These are phyloP conservation scores for Limonomyces culmigenus DNA, from an alignment of 1,284 basidiomycete genomes.

Conservation along the genomic window DNA sequence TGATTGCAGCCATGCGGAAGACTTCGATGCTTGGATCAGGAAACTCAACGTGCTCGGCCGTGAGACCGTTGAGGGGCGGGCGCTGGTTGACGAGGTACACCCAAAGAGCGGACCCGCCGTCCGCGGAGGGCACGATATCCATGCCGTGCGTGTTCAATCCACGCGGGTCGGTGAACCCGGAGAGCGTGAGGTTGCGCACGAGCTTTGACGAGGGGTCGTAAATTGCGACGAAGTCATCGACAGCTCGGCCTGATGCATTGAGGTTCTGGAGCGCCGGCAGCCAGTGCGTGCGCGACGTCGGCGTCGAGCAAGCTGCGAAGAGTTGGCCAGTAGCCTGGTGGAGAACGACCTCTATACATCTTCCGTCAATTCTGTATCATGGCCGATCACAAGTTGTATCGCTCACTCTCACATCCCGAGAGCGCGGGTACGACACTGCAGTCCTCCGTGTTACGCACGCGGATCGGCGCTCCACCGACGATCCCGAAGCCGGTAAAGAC, in stretches of 20 bases:
- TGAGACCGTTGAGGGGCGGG: constrained; percentile 18
- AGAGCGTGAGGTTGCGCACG: constrained; percentile 28
- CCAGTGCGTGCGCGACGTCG: constrained; percentile 34
- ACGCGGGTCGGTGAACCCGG: constrained; percentile 19
- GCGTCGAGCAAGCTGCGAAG: constrained; percentile 58
- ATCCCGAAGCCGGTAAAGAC: constrained; percentile 21
- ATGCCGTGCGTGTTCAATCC: constrained; percentile 54
- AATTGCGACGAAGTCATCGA: constrained; percentile 43
- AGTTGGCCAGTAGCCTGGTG: constrained; percentile 38
- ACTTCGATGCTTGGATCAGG: constrained; percentile 61
- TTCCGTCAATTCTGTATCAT: no score
- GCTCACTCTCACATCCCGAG: constrained; percentile 46
- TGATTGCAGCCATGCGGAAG: no score
- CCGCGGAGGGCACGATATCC: constrained; percentile 42
- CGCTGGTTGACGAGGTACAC: constrained; percentile 59
- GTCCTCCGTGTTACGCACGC: constrained; percentile 30
- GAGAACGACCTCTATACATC: constrained; percentile 37
- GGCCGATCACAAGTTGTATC: constrained; percentile 1
- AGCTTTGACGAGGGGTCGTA: constrained; percentile 31
- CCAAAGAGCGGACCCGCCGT: constrained; percentile 32
- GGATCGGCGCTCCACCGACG: constrained; percentile 24
- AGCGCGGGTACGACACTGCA: constrained; percentile 29
- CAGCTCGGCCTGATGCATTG: constrained; percentile 24
- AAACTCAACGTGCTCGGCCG: constrained; percentile 18
- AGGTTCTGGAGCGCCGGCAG: constrained; percentile 26